phyloP scores from a whole-genome alignment of 345 rosid genomes.

The Conringia planisiliqua region DNA sequence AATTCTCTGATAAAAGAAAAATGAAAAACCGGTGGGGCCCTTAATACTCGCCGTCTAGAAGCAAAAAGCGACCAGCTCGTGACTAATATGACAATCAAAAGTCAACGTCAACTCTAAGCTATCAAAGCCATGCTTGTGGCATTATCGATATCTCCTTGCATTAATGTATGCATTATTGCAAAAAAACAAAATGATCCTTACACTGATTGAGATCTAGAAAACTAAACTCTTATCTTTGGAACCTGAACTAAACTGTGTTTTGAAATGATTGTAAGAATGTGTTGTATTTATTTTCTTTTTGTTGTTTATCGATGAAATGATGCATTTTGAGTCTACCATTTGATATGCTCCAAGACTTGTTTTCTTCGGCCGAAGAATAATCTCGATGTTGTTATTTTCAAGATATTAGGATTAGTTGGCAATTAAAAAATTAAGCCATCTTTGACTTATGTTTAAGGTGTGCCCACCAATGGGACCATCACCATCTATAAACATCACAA shows the following conservation, averaged over 20 bases:
- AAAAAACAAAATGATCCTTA: background rate
- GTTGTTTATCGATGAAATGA: background rate
- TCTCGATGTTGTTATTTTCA: background rate
- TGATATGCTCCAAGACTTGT: background rate
- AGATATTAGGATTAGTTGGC: background rate
- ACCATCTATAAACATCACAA: background rate
- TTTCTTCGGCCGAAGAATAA: background rate
- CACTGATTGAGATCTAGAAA: background rate
- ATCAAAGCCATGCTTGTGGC: background rate
- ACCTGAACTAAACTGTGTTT: background rate
- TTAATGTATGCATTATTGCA: background rate
- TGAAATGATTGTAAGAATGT: background rate
- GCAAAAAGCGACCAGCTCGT: background rate
- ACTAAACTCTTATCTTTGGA: background rate
- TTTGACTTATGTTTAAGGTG: background rate
- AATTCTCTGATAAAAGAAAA: no score
- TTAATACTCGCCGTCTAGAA: background rate
- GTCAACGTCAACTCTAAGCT: constrained; percentile 12
- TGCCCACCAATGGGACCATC: constrained; percentile 7
- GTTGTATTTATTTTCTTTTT: background rate
- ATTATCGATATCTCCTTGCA: background rate
- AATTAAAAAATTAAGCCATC: background rate
- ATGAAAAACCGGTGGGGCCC: no score
- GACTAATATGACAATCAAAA: background rate
- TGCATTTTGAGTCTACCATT: background rate